Conservation (phyloP, 2,329 filamentous ascomycete species). For the Pseudocercospora eumusae region DNA sequence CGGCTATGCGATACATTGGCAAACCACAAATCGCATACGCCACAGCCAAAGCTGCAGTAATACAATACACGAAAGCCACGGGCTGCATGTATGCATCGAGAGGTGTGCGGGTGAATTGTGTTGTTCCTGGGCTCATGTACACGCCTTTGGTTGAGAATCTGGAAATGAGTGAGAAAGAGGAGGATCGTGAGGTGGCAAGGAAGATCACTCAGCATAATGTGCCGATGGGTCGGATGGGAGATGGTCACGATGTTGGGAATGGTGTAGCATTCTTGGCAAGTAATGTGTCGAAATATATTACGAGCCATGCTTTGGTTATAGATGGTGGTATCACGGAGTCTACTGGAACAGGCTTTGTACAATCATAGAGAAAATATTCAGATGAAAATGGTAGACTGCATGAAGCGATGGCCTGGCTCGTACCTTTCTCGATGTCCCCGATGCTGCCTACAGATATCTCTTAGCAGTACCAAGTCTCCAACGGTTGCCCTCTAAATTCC, state of each 20-base stretch:
- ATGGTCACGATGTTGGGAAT: conserved; percentile 69
- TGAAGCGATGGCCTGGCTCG: not conserved
- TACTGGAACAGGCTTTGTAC: conserved; percentile 30
- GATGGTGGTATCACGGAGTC: conserved; percentile 36
- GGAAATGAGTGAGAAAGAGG: conserved; percentile 47
- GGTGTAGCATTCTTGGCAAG: conserved; percentile 86
- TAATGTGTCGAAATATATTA: conserved; percentile 81
- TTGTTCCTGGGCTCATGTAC: conserved; percentile 59
- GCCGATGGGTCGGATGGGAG: conserved; percentile 60
- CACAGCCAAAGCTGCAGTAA: conserved; percentile 32
- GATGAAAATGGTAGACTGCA: not conserved
- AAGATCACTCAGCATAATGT: conserved; percentile 58
- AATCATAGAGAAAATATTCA: not conserved
- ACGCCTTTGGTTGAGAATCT: conserved; percentile 55
- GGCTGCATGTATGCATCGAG: conserved; percentile 51
- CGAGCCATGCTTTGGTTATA: conserved; percentile 67
- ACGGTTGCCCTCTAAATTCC: not conserved
- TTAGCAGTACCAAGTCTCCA: not conserved
- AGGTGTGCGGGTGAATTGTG: conserved; percentile 54
- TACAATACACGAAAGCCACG: conserved; percentile 35
- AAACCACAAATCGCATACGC: conserved; percentile 58
- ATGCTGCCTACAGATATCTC: not conserved
- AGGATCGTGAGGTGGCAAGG: conserved; percentile 53
- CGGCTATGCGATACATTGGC: conserved; percentile 54
- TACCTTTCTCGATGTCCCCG: too few relatives aligned